These are phyloP conservation scores for Chalara sp. DNA, from an alignment of 2,329 filamentous ascomycete genomes.

Conservation along the genomic window DNA sequence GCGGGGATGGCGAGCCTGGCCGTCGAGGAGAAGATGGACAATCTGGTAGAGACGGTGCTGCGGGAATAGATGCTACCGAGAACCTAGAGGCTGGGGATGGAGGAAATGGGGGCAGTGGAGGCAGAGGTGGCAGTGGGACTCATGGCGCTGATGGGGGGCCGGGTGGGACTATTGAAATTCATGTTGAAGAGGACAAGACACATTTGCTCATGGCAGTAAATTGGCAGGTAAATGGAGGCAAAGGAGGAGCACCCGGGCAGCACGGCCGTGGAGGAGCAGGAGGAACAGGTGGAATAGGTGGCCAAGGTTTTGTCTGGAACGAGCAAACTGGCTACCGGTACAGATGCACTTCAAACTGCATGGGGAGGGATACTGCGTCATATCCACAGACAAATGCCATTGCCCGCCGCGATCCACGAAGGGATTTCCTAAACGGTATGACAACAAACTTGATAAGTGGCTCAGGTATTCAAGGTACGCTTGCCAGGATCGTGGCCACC, in stretches of 20 bases:
- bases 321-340: conserved; percentile 7
- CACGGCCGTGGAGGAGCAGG: conserved; percentile 8
- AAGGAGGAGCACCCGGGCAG: conserved; percentile 4
- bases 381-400: too few species aligned
- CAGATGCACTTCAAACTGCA: conserved; percentile 3
- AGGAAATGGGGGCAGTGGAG: too few species aligned
- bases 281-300: conserved; percentile 8
- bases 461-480: too few species aligned
- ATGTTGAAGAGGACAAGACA: conserved; percentile 7
- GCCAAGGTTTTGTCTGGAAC: conserved; percentile 6
- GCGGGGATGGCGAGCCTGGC: conserved; percentile 5
- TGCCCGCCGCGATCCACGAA: too few species aligned
- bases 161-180: conserved; percentile 5
- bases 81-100: too few species aligned
- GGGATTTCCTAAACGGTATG: too few species aligned
- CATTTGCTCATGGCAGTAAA: conserved; percentile 6
- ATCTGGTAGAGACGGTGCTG: conserved; percentile 1
- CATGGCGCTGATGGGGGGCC: conserved; percentile 8
- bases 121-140: conserved; percentile 1
- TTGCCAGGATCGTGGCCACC: too few species aligned
- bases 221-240: conserved; percentile 8
- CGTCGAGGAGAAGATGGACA: conserved; percentile 4
- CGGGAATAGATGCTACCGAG: conserved; percentile 3
- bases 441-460: too few species aligned
- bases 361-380: not conserved